A percentile compares a stretch with the other conserved stretches of the same genome.
Conservation (phyloP, 2,329 filamentous ascomycete species). For the Pyricularia sp. region DNA sequence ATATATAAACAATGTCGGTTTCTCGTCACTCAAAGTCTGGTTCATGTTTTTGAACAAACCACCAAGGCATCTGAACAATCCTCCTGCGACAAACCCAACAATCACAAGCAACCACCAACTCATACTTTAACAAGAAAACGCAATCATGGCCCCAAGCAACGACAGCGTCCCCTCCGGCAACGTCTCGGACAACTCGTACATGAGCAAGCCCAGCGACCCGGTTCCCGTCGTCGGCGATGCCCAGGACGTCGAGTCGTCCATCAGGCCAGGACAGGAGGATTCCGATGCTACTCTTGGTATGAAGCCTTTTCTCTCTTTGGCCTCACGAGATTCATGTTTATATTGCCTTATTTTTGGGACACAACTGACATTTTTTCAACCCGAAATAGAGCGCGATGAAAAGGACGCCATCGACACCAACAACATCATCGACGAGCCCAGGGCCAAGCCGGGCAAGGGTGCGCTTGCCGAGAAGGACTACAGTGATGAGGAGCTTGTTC, state of each 20-base stretch:
- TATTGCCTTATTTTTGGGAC: too few species aligned
- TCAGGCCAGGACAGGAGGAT: neutral
- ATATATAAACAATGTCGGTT: neutral
- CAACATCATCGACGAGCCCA: neutral
- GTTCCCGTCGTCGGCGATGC: neutral
- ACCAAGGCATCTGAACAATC: neutral
- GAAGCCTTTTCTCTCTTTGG: neutral
- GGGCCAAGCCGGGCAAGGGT: neutral
- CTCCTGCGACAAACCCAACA: neutral
- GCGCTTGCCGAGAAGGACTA: neutral
- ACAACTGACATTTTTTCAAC: too few species aligned
- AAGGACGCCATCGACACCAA: neutral
- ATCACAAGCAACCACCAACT: neutral
- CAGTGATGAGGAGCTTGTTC: neutral
- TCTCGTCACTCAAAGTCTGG: neutral
- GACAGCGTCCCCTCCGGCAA: neutral
- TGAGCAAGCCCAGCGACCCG: neutral
- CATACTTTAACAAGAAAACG: neutral
- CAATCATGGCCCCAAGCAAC: neutral
- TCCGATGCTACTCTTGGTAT: neutral
- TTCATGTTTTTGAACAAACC: neutral
- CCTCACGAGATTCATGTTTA: too few species aligned
- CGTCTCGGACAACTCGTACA: neutral
- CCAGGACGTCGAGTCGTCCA: neutral
- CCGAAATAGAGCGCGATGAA: neutral